Evolutionary conservation across 73 alveolate genomes (phyloP).

Genomic region (Paramecium biaurelia): DNA sequence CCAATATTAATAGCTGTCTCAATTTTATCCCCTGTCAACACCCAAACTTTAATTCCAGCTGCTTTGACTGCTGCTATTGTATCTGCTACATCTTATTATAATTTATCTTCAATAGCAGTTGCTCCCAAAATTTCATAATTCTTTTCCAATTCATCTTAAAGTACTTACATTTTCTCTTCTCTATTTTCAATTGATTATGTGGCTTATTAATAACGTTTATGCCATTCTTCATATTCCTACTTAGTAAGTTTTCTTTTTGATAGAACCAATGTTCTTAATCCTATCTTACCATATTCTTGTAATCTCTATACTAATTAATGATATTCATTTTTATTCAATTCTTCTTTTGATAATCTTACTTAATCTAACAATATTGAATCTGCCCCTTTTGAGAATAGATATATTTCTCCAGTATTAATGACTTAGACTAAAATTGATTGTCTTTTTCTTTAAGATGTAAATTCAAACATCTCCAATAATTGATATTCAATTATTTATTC

Average conservation of each 20-base stretch:
- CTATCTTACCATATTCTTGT: conserved; percentile 60
- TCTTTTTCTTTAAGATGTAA: conserved; percentile 89
- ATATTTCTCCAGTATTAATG: conserved; percentile 65
- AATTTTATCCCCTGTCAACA: conserved; percentile 96
- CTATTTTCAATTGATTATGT: conserved; percentile 70
- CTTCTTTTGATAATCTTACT: background rate
- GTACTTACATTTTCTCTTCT: conserved; percentile 74
- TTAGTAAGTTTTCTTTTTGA: conserved; percentile 73
- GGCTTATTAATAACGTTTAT: conserved; percentile 65
- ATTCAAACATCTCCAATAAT: conserved; percentile 79
- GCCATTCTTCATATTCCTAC: conserved; percentile 78
- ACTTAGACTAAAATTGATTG: conserved; percentile 83
- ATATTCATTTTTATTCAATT: background rate
- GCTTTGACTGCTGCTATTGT: conserved; percentile 72
- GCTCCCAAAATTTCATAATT: conserved; percentile 89
- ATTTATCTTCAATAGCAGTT: conserved; percentile 98
- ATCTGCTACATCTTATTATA: conserved; percentile 88
- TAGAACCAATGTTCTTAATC: conserved; percentile 82
- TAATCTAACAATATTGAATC: conserved; percentile 64
- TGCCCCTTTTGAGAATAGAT: conserved; percentile 74
- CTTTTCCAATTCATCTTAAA: conserved; percentile 86
- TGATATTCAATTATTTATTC: conserved; percentile 67
- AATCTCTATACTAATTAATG: conserved; percentile 10
- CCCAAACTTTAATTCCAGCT: conserved; percentile 94
- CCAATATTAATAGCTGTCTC: conserved; percentile 98